These are phyloP conservation scores for Zarea fungicola DNA, from an alignment of 2,329 filamentous ascomycete genomes.

Conservation along the genomic window DNA sequence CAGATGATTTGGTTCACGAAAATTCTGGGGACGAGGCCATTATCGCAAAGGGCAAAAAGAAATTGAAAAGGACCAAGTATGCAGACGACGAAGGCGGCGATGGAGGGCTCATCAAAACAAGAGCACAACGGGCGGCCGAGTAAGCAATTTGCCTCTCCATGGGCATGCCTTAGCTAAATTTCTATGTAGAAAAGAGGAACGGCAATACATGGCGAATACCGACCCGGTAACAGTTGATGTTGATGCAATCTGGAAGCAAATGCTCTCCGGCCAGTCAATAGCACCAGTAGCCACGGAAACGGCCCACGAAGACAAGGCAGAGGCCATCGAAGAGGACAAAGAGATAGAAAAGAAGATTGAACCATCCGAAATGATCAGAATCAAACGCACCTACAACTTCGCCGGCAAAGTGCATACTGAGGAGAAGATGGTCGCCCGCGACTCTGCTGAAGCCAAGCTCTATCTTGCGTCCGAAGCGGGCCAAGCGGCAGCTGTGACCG, in stretches of 20 bases:
- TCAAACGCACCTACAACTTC: slow-evolving; percentile 70
- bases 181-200: slow-evolving; percentile 48
- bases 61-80: slow-evolving; percentile 33
- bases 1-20: slow-evolving; percentile 49
- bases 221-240: slow-evolving; percentile 66
- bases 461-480: slow-evolving; percentile 51
- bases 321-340: slow-evolving; percentile 6
- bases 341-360: slow-evolving; percentile 18
- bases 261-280: slow-evolving; percentile 43
- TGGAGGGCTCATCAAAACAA: slow-evolving; percentile 65
- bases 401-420: slow-evolving; percentile 68
- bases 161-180: slow-evolving; percentile 14
- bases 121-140: slow-evolving; percentile 63
- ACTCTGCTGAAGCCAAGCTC: slow-evolving; percentile 61
- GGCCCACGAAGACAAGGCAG: neutral
- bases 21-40: slow-evolving; percentile 71
- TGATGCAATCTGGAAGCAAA: slow-evolving; percentile 64
- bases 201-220: slow-evolving; percentile 43
- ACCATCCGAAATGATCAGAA: slow-evolving; percentile 46
- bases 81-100: slow-evolving; percentile 54
- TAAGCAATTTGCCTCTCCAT: slow-evolving; percentile 26
- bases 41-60: slow-evolving; percentile 57
- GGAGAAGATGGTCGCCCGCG: slow-evolving; percentile 61
- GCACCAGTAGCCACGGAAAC: slow-evolving; percentile 7
- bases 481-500: slow-evolving; percentile 13